Evolutionary conservation across 2,329 filamentous ascomycete species (phyloP).

Genomic region (Monilinia polystroma): DNA sequence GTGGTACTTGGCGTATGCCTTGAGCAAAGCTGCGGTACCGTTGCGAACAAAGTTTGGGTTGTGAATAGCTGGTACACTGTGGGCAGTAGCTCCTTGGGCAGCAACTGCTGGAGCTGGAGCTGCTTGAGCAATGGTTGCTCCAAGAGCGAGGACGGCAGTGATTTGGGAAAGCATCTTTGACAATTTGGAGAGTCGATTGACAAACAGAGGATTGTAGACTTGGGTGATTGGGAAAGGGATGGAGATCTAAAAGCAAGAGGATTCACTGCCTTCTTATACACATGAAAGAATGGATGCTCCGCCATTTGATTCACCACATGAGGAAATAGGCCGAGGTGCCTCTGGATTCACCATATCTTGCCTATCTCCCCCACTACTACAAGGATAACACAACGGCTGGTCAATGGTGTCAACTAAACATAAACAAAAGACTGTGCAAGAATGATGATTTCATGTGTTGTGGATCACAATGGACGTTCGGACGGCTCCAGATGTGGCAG

Average conservation of each 20-base stretch:
- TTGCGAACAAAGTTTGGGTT: constrained; percentile 37
- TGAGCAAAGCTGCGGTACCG: constrained; percentile 38
- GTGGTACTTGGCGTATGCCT: constrained; percentile 39
- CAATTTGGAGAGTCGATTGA: background rate
- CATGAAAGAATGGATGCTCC: background rate
- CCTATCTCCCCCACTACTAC: background rate
- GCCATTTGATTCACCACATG: constrained; percentile 1
- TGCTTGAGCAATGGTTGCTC: constrained; percentile 29
- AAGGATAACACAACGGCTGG: background rate
- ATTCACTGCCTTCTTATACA: constrained; percentile 30
- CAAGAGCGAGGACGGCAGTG: constrained; percentile 33
- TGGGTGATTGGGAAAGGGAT: constrained; percentile 25
- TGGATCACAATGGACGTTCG: constrained; percentile 8
- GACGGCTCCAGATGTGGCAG: constrained; percentile 17
- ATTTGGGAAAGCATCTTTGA: constrained; percentile 35
- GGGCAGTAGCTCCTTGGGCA: constrained; percentile 18
- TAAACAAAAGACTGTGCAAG: background rate
- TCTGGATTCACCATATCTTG: background rate
- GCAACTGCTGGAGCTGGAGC: constrained; percentile 25
- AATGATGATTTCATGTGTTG: background rate
- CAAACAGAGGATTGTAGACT: constrained; percentile 23
- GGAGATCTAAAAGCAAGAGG: constrained; percentile 19
- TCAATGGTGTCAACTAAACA: background rate
- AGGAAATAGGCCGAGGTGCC: background rate
- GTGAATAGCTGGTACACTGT: constrained; percentile 35